Base-by-base conservation (phyloP, 129 eudicot species). In the Dittrichia graveolens region DNA sequence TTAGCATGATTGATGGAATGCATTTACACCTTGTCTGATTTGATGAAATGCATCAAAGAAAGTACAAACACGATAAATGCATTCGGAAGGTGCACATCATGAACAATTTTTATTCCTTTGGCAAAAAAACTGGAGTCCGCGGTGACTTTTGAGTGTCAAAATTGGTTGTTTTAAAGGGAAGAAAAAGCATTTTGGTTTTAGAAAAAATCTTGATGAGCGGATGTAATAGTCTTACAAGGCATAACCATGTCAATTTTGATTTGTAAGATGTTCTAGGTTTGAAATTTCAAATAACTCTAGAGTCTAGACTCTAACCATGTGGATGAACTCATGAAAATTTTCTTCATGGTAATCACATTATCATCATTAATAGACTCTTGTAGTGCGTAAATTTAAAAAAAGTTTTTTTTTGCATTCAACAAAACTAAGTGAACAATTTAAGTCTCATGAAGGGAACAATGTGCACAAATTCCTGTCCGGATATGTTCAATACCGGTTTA, bases 111-210 rank as follows among this genome's bases (percentile, higher is more conserved):
- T 57, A 24, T 57, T 31, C 62, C 14, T 24, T 31, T 4, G 14
- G 41, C 63, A 8, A 24, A 11, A 24, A 57, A 8, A 9, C 7
- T 55, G 13, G 12, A 55, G 61, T 55, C 18, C 18, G 61, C 19
- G 61, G 65, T 35, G 43, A 59, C 44, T 35, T 59, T 35, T 59
- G 43, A 59, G 8, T 59, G 10, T 35, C 2, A 14, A 24, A 5
- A 59, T 59, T 59, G 3, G 65, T 59, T 59, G 65, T 42, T 59
- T 59, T 31, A 9, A 35, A 8, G 42, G 64, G 31, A 58, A 9
- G 42, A 58, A 58, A 58, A 10, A 34, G 31, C 16, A 10, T 34
- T 58, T 35, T 58, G 64, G 2, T 12, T 58, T 5, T 58, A 58
- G 42, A 5, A 15, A 58, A 34, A 58, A 31, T 9, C 43, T 19